Evolutionary conservation across 2,329 filamentous ascomycete genomes (phyloP).

Genomic region (Pseudogymnoascus pannorum): DNA sequence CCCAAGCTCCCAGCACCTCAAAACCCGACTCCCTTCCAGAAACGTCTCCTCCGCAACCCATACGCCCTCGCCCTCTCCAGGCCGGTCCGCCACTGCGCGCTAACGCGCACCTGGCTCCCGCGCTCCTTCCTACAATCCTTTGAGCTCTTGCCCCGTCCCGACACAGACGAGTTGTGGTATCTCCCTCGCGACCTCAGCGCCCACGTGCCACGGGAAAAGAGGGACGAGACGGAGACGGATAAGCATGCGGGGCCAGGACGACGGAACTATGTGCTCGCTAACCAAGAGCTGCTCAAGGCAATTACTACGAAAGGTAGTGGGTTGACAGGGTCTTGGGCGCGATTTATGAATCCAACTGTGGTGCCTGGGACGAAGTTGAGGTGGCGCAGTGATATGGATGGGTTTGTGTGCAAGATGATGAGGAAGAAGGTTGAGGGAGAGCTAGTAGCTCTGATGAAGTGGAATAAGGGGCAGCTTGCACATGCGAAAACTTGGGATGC

Average conservation of each 20-base stretch:
- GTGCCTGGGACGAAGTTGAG: conserved; percentile 19
- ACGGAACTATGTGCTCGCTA: background rate
- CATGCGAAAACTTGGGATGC: conserved; percentile 42
- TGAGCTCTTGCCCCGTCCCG: conserved; percentile 46
- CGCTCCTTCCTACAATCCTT: conserved; percentile 58
- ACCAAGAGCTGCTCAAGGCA: background rate
- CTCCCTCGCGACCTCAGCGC: conserved; percentile 39
- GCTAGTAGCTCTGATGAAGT: conserved; percentile 35
- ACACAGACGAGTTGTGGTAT: conserved; percentile 46
- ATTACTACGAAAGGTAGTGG: background rate
- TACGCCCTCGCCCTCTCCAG: conserved; percentile 58
- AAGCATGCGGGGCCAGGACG: background rate
- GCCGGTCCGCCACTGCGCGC: conserved; percentile 48
- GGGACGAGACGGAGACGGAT: background rate
- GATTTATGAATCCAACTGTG: conserved; percentile 1
- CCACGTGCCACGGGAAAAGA: conserved; percentile 19
- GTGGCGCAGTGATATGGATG: conserved; percentile 51
- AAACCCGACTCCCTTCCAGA: conserved; percentile 42
- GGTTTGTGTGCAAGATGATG: conserved; percentile 43
- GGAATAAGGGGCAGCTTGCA: conserved; percentile 23
- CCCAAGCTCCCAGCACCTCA: conserved; percentile 20
- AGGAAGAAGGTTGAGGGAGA: conserved; percentile 40
- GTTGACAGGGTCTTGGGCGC: conserved; percentile 6
- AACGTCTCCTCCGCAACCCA: conserved; percentile 52
- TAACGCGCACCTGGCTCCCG: conserved; percentile 46